Evolutionary conservation across 2,329 filamentous ascomycete genomes (phyloP), one percentile per base, ranked within the genome.

Genomic region (Coniochaeta pulveracea): DNA sequence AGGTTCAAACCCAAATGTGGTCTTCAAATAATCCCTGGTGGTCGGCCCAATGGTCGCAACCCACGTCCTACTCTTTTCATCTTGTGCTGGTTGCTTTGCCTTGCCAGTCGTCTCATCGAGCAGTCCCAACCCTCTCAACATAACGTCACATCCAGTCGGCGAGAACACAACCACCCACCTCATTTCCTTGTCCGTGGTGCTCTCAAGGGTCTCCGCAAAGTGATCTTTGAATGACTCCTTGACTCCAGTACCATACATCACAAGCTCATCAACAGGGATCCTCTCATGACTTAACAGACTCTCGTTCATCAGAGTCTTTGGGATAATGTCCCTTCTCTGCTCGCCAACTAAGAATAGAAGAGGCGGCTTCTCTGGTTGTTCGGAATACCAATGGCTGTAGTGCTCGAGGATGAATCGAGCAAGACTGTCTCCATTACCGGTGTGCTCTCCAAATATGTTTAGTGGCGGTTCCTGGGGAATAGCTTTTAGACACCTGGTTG

Each of bases 41-140:
- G 91, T 98, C 10, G 91, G 89, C 1, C 91, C 91, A 55, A 98
- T 98, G 0, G 88, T 93, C 10, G 80, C 85, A 39, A 96, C 64
- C 40, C 72, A 76, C 1, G 76, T 80, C 33, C 54, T 65, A 8
- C 57, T 18, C 38, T 41, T 10, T 33, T 46, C 5, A 43, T 35
- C 9, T 34, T 48, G 19, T 42, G 44, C 21, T 10, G 34, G 47
- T 18, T 42, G 45, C 22, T 47, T 47, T 14, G 51, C 57, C 45
- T 52, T 64, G 14, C 60, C 58, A 1, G 61, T 67, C 12, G 51
- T 48, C 5, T 54, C 47, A 36, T 75, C 66, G 12, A 77, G 47
- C 43, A 70, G 44, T 3, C 61, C 68, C 33, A 82, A 49, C 2
- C 60, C 61, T 6, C 58, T 56, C 26, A 80, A 58, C 63, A 80